A percentile compares a stretch with the other conserved stretches of the same genome.
Evolutionary conservation across 306 rosid species (phyloP).

Genomic region (Quercus dentata): DNA sequence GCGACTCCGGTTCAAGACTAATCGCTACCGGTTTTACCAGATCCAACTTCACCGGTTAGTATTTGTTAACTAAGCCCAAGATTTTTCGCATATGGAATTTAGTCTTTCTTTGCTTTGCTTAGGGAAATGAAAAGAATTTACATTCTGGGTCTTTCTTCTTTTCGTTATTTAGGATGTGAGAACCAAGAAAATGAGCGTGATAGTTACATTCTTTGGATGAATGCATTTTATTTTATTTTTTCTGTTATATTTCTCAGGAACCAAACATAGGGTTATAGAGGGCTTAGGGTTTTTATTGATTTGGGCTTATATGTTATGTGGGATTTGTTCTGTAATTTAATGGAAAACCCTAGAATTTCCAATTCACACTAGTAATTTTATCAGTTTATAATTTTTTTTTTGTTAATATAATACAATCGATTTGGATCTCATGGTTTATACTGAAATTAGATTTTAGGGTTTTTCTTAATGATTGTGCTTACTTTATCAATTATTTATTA

Average conservation of each 20-base stretch:
- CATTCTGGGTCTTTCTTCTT: background rate
- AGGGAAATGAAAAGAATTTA: background rate
- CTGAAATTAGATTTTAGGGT: background rate
- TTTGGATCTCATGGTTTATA: background rate
- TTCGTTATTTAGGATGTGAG: background rate
- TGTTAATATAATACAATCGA: background rate
- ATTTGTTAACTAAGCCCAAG: background rate
- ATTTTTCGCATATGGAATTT: background rate
- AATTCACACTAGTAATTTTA: background rate
- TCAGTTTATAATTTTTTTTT: background rate
- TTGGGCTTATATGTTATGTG: background rate
- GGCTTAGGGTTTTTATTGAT: background rate
- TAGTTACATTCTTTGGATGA: no score
- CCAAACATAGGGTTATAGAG: background rate
- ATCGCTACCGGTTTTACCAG: constrained; percentile 53
- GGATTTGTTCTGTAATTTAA: background rate
- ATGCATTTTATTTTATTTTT: background rate
- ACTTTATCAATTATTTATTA: background rate
- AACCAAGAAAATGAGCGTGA: background rate
- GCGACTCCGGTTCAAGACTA: constrained; percentile 54
- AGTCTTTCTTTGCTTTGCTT: background rate
- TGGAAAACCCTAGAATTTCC: background rate
- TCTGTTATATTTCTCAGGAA: background rate
- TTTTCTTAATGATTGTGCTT: background rate
- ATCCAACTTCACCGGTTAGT: constrained; percentile 50